phyloP scores from a whole-genome alignment of 345 rosid genomes.

The Rhizophora apiculata region DNA sequence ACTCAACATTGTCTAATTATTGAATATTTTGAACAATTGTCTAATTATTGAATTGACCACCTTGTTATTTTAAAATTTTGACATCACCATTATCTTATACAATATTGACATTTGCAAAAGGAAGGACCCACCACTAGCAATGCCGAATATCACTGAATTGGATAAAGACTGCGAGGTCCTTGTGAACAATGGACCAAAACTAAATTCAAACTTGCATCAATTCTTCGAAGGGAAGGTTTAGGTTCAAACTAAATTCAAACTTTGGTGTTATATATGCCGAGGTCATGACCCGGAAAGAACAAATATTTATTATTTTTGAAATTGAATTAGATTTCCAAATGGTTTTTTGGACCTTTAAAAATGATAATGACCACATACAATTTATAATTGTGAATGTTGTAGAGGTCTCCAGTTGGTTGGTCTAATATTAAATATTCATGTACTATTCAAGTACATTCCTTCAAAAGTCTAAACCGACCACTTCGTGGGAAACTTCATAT shows the following conservation, averaged over 20 bases:
- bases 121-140: background rate
- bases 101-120: background rate
- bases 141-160: background rate
- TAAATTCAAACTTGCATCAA: background rate
- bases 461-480: too few relatives aligned
- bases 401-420: too few relatives aligned
- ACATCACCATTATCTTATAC: background rate
- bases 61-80: constrained; percentile 1
- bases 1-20: constrained; percentile 8
- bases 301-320: too few relatives aligned
- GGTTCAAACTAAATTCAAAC: constrained; percentile 3
- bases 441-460: too few relatives aligned
- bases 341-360: too few relatives aligned
- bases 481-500: too few relatives aligned
- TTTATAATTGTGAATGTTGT: too few relatives aligned
- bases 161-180: too few relatives aligned
- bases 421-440: too few relatives aligned
- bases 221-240: background rate
- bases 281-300: background rate
- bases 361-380: too few relatives aligned
- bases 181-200: background rate
- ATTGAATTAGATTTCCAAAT: too few relatives aligned
- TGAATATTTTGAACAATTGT: background rate
- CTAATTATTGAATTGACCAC: constrained; percentile 10
- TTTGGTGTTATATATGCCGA: background rate